These are phyloP conservation scores for Emergomyces africanus DNA, from an alignment of 2,329 filamentous ascomycete genomes.

Conservation along the genomic window DNA sequence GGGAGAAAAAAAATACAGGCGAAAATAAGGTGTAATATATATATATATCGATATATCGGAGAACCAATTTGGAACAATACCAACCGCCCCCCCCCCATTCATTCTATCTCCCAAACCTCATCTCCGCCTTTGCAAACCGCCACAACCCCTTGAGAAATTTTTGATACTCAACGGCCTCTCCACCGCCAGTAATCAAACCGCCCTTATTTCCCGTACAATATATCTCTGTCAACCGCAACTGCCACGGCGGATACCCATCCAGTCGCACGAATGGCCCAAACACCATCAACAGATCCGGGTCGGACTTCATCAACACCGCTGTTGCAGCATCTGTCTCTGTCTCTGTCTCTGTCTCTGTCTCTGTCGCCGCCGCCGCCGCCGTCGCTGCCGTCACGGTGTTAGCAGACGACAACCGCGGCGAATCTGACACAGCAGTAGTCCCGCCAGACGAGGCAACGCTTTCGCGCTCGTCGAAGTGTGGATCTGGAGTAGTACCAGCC, in stretches of 20 bases:
- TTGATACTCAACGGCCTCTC: slow-evolving; percentile 66
- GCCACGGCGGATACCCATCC: slow-evolving; percentile 92
- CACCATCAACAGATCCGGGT: slow-evolving; percentile 79
- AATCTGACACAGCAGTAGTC: background rate
- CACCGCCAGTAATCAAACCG: slow-evolving; percentile 23
- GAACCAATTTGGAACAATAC: no score
- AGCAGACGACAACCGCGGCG: slow-evolving; percentile 18
- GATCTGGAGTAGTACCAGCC: background rate
- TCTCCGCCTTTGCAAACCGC: slow-evolving; percentile 75
- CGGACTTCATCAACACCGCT: slow-evolving; percentile 51
- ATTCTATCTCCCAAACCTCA: slow-evolving; percentile 58
- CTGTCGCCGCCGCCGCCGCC: no score
- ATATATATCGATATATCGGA: no score
- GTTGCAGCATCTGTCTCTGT: slow-evolving; percentile 4
- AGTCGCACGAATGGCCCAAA: slow-evolving; percentile 77
- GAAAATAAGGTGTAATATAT: no score
- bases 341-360: no score
- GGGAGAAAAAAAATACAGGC: background rate
- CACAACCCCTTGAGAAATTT: slow-evolving; percentile 77
- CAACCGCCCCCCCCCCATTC: no score
- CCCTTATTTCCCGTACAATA: slow-evolving; percentile 47
- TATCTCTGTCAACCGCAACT: slow-evolving; percentile 87
- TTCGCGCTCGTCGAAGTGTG: background rate
- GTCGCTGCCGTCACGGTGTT: slow-evolving; percentile 6
- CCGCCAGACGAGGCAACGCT: background rate